A percentile compares a stretch with the other conserved stretches of the same genome.
Evolutionary conservation across 139 green algal genomes (phyloP).

Genomic region (Closterium sp.): DNA sequence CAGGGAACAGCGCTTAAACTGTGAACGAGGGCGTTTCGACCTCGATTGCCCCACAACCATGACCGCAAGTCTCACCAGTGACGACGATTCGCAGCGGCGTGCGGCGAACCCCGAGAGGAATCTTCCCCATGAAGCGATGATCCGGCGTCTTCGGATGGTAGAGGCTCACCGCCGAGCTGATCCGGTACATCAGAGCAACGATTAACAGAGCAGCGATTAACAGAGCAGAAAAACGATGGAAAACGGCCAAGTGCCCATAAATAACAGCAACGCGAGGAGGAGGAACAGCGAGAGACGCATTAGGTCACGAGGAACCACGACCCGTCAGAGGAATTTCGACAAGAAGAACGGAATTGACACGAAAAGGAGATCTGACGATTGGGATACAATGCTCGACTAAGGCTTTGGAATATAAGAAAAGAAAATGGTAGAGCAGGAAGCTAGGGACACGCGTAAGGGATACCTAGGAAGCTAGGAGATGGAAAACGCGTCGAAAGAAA

Average conservation of each 20-base stretch:
- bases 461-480: not conserved
- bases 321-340: not conserved
- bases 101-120: constrained; percentile 17
- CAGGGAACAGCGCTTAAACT: no score
- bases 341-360: no score
- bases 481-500: not conserved
- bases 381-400: not conserved
- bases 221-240: no score
- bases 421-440: not conserved
- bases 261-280: not conserved
- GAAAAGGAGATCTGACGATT: no score
- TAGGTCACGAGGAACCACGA: not conserved
- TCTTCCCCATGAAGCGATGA: not conserved
- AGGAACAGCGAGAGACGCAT: not conserved
- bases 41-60: not conserved
- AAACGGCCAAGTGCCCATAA: no score
- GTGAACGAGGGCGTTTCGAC: not conserved
- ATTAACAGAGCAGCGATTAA: not conserved
- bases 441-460: not conserved
- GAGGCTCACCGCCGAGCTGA: not conserved
- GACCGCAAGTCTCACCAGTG: constrained; percentile 3
- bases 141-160: not conserved
- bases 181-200: not conserved
- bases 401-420: not conserved
- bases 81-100: constrained; percentile 34